Conservation (phyloP, 208 protist genomes). For the Trypanosoma congolense region DNA sequence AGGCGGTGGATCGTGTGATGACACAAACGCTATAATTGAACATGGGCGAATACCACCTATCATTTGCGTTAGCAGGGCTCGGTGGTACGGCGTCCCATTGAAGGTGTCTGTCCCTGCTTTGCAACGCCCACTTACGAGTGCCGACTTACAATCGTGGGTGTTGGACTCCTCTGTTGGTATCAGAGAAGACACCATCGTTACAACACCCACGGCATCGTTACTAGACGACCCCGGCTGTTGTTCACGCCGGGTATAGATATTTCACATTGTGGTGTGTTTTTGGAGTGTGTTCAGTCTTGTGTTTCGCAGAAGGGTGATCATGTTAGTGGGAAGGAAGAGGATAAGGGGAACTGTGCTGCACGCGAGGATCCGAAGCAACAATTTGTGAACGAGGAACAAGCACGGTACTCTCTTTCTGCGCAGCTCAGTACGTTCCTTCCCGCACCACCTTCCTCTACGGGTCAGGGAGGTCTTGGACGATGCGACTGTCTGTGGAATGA, state of each 20-base stretch:
- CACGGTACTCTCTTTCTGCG: not conserved
- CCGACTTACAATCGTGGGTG: constrained; percentile 1
- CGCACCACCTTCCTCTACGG: constrained; percentile 5
- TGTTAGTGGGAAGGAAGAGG: no score
- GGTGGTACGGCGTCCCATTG: constrained; percentile 22
- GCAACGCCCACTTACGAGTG: constrained; percentile 10
- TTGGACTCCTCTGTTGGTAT: not conserved
- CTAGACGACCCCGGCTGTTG: constrained; percentile 6
- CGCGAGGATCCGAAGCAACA: no score
- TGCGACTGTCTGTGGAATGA: constrained; percentile 28
- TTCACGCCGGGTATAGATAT: constrained; percentile 23
- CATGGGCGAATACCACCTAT: constrained; percentile 3
- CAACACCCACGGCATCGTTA: not conserved
- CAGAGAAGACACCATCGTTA: not conserved
- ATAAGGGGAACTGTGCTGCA: no score
- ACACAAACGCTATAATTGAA: not conserved
- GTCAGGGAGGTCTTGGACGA: constrained; percentile 12
- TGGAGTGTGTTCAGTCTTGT: constrained; percentile 1
- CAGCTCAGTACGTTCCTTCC: constrained; percentile 5
- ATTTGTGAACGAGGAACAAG: no score
- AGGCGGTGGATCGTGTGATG: not conserved
- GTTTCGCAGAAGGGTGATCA: not conserved
- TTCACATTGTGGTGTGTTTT: constrained; percentile 20
- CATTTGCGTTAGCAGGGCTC: constrained; percentile 14
- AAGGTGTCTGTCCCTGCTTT: constrained; percentile 16